Evolutionary conservation across 2,329 filamentous ascomycete species (phyloP), one percentile per base, ranked within the genome.

Genomic region (Clathrospora elynae): DNA sequence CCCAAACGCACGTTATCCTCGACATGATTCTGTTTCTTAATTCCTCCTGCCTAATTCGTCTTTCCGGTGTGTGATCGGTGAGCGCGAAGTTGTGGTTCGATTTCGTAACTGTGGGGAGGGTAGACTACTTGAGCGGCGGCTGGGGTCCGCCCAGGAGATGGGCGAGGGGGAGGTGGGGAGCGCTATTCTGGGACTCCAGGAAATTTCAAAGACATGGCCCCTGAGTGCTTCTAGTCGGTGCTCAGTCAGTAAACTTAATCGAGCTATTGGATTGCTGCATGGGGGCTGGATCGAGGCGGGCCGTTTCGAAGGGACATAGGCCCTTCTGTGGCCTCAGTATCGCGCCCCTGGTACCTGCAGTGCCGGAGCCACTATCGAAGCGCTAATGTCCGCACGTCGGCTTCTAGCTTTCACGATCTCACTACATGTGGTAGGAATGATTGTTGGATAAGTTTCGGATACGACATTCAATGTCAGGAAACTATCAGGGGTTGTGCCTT

Each of bases 1-100:
- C 36, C 49, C 49, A 53, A 14, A 48, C 35, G 18, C 36, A 39
- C n/a, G 49, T 46, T 26, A 55, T 33, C 29, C 42, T 53, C 1
- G 52, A 43, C 49, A 53, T 54, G 20, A 22, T 48, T n/a, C n/a
- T n/a, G n/a, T n/a, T n/a, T n/a, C n/a, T n/a, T n/a, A n/a, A n/a
- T n/a, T n/a, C n/a, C n/a, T n/a, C n/a, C n/a, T n/a, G n/a, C n/a
- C n/a, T n/a, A n/a, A n/a, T n/a, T n/a, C n/a, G 26, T 17, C 11
- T 20, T 24, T 6, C 7, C 22, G 6, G 22, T n/a, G 22, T 13
- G 22, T 12, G 20, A 24, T 28, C 35, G 35, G 35, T 37, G 11
- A 4, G 3, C 14, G 22, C 11, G 11, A 24, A 24, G 11, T 6
- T 24, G 22, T 24, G 22, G 22, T 7, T 24, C n/a, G n/a, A n/a